phyloP scores from a whole-genome alignment of 176 grass and related monocot species.

The Raddia distichophylla region DNA sequence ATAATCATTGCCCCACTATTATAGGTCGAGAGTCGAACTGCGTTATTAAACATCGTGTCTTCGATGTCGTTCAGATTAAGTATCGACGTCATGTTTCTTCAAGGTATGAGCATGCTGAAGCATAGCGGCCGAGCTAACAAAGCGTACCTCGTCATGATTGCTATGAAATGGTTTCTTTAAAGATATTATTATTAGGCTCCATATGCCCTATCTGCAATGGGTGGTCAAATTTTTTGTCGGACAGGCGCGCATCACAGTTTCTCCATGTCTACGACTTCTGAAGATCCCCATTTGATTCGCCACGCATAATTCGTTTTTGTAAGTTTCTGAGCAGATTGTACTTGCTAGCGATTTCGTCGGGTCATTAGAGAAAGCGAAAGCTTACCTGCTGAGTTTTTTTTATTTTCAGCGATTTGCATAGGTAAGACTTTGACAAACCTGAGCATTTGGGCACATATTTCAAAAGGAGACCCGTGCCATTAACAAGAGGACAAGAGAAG shows the following conservation, averaged over 20 bases:
- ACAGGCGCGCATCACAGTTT: background rate
- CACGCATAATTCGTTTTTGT: conserved; percentile 18
- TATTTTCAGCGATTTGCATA: conserved; percentile 9
- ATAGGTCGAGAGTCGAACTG: no score
- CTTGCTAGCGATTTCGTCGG: conserved; percentile 2
- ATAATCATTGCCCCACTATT: no score
- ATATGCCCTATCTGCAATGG: background rate
- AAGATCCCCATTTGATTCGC: conserved; percentile 33
- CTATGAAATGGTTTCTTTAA: background rate
- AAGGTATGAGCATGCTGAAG: no score
- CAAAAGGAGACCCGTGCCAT: conserved; percentile 14
- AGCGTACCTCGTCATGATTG: no score
- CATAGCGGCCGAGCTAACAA: no score
- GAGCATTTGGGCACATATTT: conserved; percentile 8
- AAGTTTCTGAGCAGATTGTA: conserved; percentile 8
- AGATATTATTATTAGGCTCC: background rate
- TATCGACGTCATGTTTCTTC: no score
- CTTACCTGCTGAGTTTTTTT: background rate
- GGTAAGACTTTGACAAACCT: conserved; percentile 45
- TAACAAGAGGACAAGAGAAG: background rate
- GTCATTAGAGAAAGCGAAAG: conserved; percentile 5
- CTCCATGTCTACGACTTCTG: background rate
- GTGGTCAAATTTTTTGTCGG: background rate
- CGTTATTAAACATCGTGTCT: no score
- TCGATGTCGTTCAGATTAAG: no score